Evolutionary conservation across 805 yeast species (phyloP).

Genomic region (Hanseniaspora singularis): DNA sequence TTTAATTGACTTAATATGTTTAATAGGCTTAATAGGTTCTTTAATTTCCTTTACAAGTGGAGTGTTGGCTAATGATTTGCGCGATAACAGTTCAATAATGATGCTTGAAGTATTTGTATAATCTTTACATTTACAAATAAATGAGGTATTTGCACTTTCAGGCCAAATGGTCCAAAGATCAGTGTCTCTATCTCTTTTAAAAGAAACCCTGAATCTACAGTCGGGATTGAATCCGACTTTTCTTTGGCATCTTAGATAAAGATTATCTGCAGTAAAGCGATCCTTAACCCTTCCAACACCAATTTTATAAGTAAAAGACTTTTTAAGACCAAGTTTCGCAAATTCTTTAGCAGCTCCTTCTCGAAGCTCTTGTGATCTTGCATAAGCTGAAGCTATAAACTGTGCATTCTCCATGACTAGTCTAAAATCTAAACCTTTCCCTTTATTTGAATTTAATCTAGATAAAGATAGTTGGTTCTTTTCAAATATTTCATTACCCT

Average conservation of each 20-base stretch:
- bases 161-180: slow-evolving; percentile 4
- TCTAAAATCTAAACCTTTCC: background rate
- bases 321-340: background rate
- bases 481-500: no score
- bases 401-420: background rate
- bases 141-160: slow-evolving; percentile 1
- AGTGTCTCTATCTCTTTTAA: slow-evolving; percentile 4
- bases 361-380: background rate
- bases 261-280: slow-evolving; percentile 1
- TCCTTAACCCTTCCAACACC: slow-evolving; percentile 5
- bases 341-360: background rate
- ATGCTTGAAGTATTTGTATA: background rate
- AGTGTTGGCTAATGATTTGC: background rate
- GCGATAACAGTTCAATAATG: background rate
- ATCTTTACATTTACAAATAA: slow-evolving; percentile 10
- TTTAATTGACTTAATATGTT: no score
- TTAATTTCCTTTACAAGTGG: no score
- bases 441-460: background rate
- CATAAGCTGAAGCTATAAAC: background rate
- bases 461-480: no score
- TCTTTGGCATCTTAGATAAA: slow-evolving; percentile 8
- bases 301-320: slow-evolving; percentile 5
- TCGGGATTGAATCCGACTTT: background rate
- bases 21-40: no score
- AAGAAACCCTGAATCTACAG: slow-evolving; percentile 1